Base-by-base conservation (phyloP, 179 eudicot genomes). In the Spergularia azorica region DNA sequence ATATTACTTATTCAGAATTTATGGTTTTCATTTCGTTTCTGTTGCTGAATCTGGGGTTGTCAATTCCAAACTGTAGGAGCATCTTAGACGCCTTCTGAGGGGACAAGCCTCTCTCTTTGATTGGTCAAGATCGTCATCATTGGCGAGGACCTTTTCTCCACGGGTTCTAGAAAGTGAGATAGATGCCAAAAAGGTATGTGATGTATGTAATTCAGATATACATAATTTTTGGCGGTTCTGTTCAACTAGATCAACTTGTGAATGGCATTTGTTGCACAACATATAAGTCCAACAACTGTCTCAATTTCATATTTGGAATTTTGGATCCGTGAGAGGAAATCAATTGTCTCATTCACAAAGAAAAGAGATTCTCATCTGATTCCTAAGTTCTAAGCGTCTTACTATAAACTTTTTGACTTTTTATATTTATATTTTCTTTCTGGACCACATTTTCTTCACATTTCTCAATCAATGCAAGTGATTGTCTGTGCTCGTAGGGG, bases 81-180 rank as follows among this genome's bases (percentile, higher is more conserved):
- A 95, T 81, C 84, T 95, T 79, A 89, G 98, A 86, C 90, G 98
- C 76, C 92, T 95, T 86, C 90, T 95, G 63, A 88, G 98, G 83
- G 98, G 98, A 77, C 98, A 95, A 83, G 92, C 96, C 41, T 93
- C 97, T 11, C 84, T 95, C 70, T 95, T 95, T 85, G 98, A 95
- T 81, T 95, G 98, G 97, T 93, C 97, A 80, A 90, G 97, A 83
- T 93, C 97, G 52, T 84, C 97, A 73, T 93, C 97, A 55, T 83
- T 95, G 77, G 98, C 98, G 12, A 90, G 97, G 84, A 91, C 90
- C 56, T 85, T 95, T 70, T 95, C 97, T 78, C 97, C 98, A 2
- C 91, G 98, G 74, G 92, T 95, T 84, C 84, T 95, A 85, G 98
- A 95, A 89, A 93, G 98, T 85, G 93, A 93, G 84, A 90, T 90